These are phyloP conservation scores for Backusella luteola DNA, from an alignment of 192 early-diverging fungal species.

Conservation along the genomic window DNA sequence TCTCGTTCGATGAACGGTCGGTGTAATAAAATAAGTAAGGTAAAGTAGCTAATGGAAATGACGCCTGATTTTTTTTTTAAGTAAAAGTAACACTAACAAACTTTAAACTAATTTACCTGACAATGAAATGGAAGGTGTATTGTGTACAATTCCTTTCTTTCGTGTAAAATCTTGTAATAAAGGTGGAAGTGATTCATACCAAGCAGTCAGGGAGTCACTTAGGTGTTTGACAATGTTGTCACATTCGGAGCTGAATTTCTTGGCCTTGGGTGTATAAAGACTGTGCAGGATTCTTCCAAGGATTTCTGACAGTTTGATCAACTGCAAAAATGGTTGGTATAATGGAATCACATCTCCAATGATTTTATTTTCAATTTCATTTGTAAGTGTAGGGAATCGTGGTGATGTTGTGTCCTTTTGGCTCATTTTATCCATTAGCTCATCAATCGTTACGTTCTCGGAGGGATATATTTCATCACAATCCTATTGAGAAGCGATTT, in stretches of 20 bases:
- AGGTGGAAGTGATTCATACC: constrained; percentile 21
- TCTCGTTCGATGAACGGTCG: constrained; percentile 45
- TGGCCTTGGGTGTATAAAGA: constrained; percentile 32
- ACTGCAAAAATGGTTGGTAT: constrained; percentile 36
- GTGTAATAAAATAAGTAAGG: constrained; percentile 49
- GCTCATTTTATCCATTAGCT: constrained; percentile 26
- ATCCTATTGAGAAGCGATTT: neutral
- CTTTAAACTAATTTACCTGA: constrained; percentile 6
- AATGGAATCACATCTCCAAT: constrained; percentile 21
- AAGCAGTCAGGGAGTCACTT: constrained; percentile 22
- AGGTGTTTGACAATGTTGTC: constrained; percentile 28
- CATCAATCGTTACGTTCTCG: constrained; percentile 26
- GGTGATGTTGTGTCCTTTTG: constrained; percentile 1
- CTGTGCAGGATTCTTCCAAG: constrained; percentile 29
- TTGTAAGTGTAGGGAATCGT: constrained; percentile 23
- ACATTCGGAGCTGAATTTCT: constrained; percentile 26
- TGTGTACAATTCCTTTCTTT: neutral
- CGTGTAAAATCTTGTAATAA: constrained; percentile 11
- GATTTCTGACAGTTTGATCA: constrained; percentile 35
- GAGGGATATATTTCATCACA: constrained; percentile 32
- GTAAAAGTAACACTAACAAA: no score
- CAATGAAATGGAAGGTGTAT: constrained; percentile 19
- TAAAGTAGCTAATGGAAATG: constrained; percentile 46
- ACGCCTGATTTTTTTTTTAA: constrained; percentile 13
- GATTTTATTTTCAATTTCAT: neutral